Base-by-base conservation (phyloP, 192 early-diverging fungal species). In the Oehlia diaphana region DNA sequence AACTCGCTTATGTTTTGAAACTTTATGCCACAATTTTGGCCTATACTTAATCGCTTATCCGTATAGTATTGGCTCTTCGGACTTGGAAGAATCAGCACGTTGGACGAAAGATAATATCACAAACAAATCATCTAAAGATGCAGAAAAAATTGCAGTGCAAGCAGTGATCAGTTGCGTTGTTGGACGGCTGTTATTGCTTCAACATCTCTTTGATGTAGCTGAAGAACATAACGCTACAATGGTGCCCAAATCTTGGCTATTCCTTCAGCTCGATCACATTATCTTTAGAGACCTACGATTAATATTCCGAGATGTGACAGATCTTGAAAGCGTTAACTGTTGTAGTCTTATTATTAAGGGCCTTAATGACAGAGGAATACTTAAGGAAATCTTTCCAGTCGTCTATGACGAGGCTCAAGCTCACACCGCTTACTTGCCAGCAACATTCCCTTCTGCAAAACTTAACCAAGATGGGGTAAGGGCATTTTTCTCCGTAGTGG, bases 11-110 rank as follows among this genome's bases (percentile, higher is more conserved):
- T 66, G 28, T 66, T 66, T 66, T 26, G 65, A 66, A 31, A 2
- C 31, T 66, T 66, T 66, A 66, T 66, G 23, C 9, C 3, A 33
- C 9, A 66, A 66, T 26, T 66, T 0, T 66, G 65, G 23, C 26
- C 65, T 66, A 66, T 66, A 66, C 65, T 66, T 66, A 31, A 14
- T 66, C 9, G 26, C 65, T 66, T 26, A 3, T 13, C 23, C 65
- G 9, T 66, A 66, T 26, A 13, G 0, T 66, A 0, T 26, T 66
- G 9, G 65, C 65, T 31, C 65, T 66, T 0, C 14, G 0, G 8
- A 66, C 65, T 66, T 66, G 65, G 3, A 66, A 66, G 31, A 66
- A 8, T 66, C 65, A 66, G 28, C 65, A 66, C 3, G 10, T 66
- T 66, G 9, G 65, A 8, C 23, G 3, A 66, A 5, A 33, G 0